A percentile compares a stretch with the other conserved stretches of the same genome.
phyloP scores from a whole-genome alignment of 441 rosid genomes.

The Mallotus japonicus region DNA sequence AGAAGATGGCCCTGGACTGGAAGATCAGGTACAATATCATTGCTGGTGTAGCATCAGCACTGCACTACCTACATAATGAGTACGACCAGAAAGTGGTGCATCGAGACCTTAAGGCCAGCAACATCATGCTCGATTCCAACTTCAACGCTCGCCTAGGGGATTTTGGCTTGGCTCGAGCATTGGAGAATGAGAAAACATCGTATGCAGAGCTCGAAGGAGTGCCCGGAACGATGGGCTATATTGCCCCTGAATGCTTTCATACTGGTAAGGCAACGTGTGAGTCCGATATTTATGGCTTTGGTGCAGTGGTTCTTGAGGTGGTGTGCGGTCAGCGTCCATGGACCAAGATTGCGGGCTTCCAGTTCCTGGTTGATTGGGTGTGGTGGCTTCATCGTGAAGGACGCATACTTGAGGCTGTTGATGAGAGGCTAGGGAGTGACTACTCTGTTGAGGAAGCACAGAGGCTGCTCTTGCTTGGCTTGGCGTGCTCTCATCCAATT shows the following conservation, averaged over 20 bases:
- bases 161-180: constrained; percentile 45
- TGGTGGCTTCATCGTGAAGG: constrained; percentile 49
- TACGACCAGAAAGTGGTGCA: constrained; percentile 54
- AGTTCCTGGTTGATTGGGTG: constrained; percentile 45
- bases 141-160: constrained; percentile 55
- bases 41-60: constrained; percentile 47
- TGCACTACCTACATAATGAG: constrained; percentile 57
- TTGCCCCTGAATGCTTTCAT: constrained; percentile 53
- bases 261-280: constrained; percentile 49
- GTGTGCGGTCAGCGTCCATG: constrained; percentile 45
- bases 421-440: constrained; percentile 32
- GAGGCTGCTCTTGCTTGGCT: constrained; percentile 42
- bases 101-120: constrained; percentile 58
- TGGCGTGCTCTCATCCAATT: constrained; percentile 48
- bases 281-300: constrained; percentile 50
- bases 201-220: constrained; percentile 46
- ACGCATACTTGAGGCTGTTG: constrained; percentile 42
- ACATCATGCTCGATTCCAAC: constrained; percentile 47
- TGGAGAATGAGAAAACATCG: constrained; percentile 45
- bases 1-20: constrained; percentile 31
- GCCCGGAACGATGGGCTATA: constrained; percentile 49
- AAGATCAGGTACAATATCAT: constrained; percentile 40
- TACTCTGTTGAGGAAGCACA: constrained; percentile 35
- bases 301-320: constrained; percentile 50
- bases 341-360: constrained; percentile 34